These are phyloP conservation scores for Chrysanthemum makinoi DNA, from an alignment of 129 eudicot species.

Conservation along the genomic window DNA sequence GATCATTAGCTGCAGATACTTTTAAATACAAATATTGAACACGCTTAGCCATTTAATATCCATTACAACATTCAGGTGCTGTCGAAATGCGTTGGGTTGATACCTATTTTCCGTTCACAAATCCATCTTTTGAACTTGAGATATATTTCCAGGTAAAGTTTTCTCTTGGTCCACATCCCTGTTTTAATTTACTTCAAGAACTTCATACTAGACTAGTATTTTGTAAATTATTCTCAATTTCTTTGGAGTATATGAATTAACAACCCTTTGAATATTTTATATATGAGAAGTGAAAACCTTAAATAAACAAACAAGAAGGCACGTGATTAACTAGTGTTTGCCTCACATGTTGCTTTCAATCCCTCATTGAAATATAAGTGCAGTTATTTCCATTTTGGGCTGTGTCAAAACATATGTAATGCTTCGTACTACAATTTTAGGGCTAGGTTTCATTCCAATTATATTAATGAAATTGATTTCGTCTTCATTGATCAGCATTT, in stretches of 20 bases:
- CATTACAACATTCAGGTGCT: conserved; percentile 55
- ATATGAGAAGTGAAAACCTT: neutral
- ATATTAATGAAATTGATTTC: neutral
- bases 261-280: neutral
- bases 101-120: conserved; percentile 89
- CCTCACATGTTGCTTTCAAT: neutral
- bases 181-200: neutral
- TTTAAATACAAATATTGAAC: neutral
- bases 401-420: neutral
- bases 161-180: neutral
- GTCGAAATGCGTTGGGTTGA: conserved; percentile 99
- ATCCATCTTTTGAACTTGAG: conserved; percentile 93
- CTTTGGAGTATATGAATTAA: neutral
- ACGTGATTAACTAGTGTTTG: conserved; percentile 1
- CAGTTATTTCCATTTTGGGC: neutral
- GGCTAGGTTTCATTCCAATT: neutral
- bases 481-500: conserved; percentile 49
- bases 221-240: neutral
- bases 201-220: neutral
- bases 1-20: conserved; percentile 4
- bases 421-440: neutral
- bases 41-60: conserved; percentile 17
- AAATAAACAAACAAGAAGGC: neutral
- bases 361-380: neutral
- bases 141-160: conserved; percentile 80